Evolutionary conservation across 208 protist species (phyloP).

Genomic region (Plasmodiophora brassicae): DNA sequence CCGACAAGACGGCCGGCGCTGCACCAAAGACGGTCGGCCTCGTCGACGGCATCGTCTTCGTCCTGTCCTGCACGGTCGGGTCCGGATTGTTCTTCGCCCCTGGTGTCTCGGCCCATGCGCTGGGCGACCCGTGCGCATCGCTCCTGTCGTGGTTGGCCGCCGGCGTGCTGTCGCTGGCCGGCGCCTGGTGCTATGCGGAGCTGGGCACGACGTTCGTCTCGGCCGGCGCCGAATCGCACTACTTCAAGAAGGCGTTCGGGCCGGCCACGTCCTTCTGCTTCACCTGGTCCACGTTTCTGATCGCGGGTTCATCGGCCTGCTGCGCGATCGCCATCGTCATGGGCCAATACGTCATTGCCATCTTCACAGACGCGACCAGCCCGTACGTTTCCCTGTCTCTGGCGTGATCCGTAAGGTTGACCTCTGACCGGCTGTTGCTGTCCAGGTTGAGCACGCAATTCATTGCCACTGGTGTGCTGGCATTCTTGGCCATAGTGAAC

Average conservation of each 20-base stretch:
- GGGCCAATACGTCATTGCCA: background rate
- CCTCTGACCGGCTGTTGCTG: too few species aligned
- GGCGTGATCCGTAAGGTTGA: too few species aligned
- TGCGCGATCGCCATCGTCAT: background rate
- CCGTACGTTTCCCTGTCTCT: too few species aligned
- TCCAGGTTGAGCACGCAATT: too few species aligned
- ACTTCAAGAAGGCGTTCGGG: conserved; percentile 1
- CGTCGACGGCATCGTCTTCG: background rate
- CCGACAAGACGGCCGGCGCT: too few species aligned
- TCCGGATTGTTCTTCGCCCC: background rate
- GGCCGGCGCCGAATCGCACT: background rate
- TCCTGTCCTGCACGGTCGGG: background rate
- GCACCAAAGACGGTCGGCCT: too few species aligned
- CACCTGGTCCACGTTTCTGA: background rate
- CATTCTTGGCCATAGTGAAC: background rate
- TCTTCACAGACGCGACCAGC: background rate
- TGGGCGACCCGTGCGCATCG: background rate
- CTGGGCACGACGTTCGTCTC: background rate
- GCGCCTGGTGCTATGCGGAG: background rate
- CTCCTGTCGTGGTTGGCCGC: background rate
- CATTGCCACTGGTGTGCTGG: too few species aligned
- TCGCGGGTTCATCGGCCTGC: background rate
- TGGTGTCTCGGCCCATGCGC: background rate
- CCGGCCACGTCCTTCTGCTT: background rate
- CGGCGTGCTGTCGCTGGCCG: background rate